Base-by-base conservation (phyloP, 345 rosid species). In the Syzygium jambos region DNA sequence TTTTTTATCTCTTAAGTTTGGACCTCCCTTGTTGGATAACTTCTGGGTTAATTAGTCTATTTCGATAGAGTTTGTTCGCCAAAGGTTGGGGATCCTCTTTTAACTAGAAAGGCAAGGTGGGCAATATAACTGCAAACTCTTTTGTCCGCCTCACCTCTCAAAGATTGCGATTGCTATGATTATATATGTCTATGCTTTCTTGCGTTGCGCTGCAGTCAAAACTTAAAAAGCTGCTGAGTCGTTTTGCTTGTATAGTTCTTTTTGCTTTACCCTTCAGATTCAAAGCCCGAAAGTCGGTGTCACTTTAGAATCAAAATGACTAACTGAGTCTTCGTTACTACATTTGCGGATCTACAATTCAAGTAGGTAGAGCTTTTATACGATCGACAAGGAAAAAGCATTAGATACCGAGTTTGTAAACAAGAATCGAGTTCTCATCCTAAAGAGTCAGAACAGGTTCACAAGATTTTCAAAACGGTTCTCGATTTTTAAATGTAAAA, bases 401-500 rank as follows among this genome's bases (percentile, higher is more conserved):
- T 63, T 29, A 29, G 30, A 14, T 63, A 63, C 41, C 16, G 30
- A 29, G 41, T 65, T 65, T 65, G 41, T 34, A 30, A 29, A 65
- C 41, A 65, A 65, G 22, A 65, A 15, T 29, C 3, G 5, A 29
- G 22, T 65, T 65, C 38, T 7, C 11, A 5, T 65, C 78, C 22
- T 29, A 29, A 65, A 29, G 41, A 29, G 34, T 65, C 30, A 7
- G 78, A 29, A 65, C 78, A 7, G 11, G 78, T 65, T 56, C 61
- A 23, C 13, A 9, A 0, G 25, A 56, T 56, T 22, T 56, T 23
- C 0, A 5, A 56, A 56, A 56, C 25, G 1, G n/a, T 56, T 5
- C 25, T 56, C 13, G 12, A 56, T 56, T 56, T 56, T 23, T 56
- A 9, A 23, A 9, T 56, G 61, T 23, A 23, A 56, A 56, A 56